phyloP scores from a whole-genome alignment of 2,329 filamentous ascomycete species.

The Epichloe aotearoae region DNA sequence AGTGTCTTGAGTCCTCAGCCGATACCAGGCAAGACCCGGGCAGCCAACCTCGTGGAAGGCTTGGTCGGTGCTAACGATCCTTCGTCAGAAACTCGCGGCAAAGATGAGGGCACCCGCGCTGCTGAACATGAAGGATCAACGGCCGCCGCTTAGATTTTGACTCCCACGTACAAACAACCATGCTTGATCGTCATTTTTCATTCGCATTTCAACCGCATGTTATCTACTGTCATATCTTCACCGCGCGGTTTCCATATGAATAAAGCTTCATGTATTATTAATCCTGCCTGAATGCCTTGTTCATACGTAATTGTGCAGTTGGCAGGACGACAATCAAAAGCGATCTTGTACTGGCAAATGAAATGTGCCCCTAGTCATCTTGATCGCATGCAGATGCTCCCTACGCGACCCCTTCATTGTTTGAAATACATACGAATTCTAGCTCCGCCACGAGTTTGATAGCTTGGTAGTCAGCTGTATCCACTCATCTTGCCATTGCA shows the following conservation, averaged over 20 bases:
- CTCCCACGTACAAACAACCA: background rate
- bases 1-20: slow-evolving; percentile 6
- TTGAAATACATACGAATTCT: background rate
- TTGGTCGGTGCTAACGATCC: background rate
- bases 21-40: background rate
- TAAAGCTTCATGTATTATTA: too few relatives aligned
- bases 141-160: background rate
- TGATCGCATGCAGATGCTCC: background rate
- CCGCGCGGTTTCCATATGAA: background rate
- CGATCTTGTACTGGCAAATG: background rate
- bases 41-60: background rate
- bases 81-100: background rate
- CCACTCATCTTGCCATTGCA: too few relatives aligned
- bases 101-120: background rate
- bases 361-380: background rate
- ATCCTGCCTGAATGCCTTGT: too few relatives aligned
- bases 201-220: too few relatives aligned
- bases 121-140: background rate
- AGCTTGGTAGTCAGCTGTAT: too few relatives aligned
- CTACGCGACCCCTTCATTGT: background rate
- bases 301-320: background rate
- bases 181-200: background rate
- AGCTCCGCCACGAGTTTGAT: too few relatives aligned
- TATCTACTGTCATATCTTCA: background rate
- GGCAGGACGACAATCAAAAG: background rate